Evolutionary conservation across 495 filamentous ascomycete species (phyloP), one percentile per base, ranked within the genome.

Genomic region (Antarctomyces pellizariae): DNA sequence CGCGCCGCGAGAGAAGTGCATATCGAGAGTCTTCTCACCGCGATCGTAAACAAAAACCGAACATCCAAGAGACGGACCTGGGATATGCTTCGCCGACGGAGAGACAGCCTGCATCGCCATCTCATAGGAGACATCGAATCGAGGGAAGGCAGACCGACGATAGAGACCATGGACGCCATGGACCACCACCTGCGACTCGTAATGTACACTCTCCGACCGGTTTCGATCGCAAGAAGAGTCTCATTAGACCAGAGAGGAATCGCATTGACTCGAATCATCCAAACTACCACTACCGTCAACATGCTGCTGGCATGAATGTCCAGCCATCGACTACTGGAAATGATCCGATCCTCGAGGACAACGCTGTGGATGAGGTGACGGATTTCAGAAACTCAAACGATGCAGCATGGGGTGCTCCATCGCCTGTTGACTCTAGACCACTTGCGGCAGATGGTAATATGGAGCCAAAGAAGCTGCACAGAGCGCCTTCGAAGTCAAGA

Each of bases 281-380:
- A 6, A 86, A 95, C 42, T 95, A 90, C 43, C 64, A 91, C 42
- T 95, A 95, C 46, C 67, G 75, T 20, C 73, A 91, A 42, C 77
- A 86, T 62, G 79, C 78, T 7, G 74, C 77, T 22, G 71, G 78
- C 29, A 86, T 95, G 79, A 59, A 70, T 13, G 75, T 77, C 6
- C 53, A 75, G 29, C 89, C 89, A 1, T 91, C 86, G 0, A 71
- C 74, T 11, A 93, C 86, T 0, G 86, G 89, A 25, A 71, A 89
- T 35, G 86, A 93, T 44, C 82, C 82, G 4, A 59, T 86, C 16
- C 42, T 72, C 13, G 83, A 91, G 44, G 41, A 37, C 17, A 31
- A 22, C 6, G 21, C 27, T 9, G 33, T 31, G 1, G 41, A 37
- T 11, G 41, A 44, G 24, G 31, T 30, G 5, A 38, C 35, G 1